A percentile compares a stretch with the other conserved stretches of the same genome.
Evolutionary conservation across 306 rosid genomes (phyloP).

Genomic region (Castanospermum australe): DNA sequence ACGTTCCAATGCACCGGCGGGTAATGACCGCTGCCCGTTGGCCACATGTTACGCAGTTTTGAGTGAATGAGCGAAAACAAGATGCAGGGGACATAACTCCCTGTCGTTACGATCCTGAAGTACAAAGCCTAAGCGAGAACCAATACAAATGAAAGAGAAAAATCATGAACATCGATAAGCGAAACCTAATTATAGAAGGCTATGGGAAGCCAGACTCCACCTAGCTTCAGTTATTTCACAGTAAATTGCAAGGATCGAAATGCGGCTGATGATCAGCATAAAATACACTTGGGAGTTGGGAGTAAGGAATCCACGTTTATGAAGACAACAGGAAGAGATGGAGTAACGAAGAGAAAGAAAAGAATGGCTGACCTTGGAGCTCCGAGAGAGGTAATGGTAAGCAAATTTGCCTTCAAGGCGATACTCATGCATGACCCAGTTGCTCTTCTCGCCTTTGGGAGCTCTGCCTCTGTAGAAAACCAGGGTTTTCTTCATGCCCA

Average conservation of each 20-base stretch:
- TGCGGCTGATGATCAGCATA: slow-evolving; percentile 27
- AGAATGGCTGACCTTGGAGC: slow-evolving; percentile 54
- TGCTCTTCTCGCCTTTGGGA: slow-evolving; percentile 87
- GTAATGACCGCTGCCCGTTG: neutral
- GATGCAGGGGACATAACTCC: neutral
- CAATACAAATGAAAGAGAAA: neutral
- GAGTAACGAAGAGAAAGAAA: too few relatives aligned
- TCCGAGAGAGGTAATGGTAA: slow-evolving; percentile 75
- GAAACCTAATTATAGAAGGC: slow-evolving; percentile 23
- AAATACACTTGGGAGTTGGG: neutral
- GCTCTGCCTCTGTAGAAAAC: slow-evolving; percentile 94
- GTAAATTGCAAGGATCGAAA: neutral
- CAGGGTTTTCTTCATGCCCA: slow-evolving; percentile 97
- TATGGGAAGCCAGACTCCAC: slow-evolving; percentile 24
- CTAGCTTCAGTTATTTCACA: neutral
- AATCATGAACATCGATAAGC: slow-evolving; percentile 22
- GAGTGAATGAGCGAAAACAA: neutral
- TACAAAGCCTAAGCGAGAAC: slow-evolving; percentile 18
- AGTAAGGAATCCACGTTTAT: neutral
- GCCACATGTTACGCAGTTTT: neutral
- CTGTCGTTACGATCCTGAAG: neutral
- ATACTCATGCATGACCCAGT: slow-evolving; percentile 99
- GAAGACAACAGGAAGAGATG: neutral
- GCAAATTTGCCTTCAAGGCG: slow-evolving; percentile 97
- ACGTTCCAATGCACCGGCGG: neutral